A percentile compares a stretch with the other conserved stretches of the same genome.
Evolutionary conservation across 768 basidiomycete genomes (phyloP).

Genomic region (Calocybe cyanea): DNA sequence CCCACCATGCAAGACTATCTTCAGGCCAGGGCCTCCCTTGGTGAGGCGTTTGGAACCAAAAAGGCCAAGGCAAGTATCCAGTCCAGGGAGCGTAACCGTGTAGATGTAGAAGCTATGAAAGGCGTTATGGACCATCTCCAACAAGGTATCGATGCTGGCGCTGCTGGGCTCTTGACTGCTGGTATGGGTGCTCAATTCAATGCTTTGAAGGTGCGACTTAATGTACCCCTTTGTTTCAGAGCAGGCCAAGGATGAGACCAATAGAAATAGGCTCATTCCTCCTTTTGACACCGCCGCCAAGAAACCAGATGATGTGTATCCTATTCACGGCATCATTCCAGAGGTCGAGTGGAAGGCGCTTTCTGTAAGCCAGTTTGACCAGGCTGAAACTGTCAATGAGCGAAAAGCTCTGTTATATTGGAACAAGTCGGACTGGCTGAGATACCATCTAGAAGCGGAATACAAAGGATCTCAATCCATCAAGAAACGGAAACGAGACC

Average conservation of each 20-base stretch:
- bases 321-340: conserved; percentile 72
- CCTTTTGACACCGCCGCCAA: conserved; percentile 62
- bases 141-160: conserved; percentile 75
- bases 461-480: conserved; percentile 37
- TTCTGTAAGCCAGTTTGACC: conserved; percentile 50
- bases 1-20: conserved; percentile 50
- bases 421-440: conserved; percentile 66
- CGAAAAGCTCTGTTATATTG: conserved; percentile 58
- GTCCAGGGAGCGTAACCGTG: conserved; percentile 83
- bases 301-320: conserved; percentile 71
- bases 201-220: conserved; percentile 2
- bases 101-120: conserved; percentile 87
- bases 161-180: conserved; percentile 60
- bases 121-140: conserved; percentile 78
- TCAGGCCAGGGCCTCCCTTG: conserved; percentile 72
- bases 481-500: conserved; percentile 52
- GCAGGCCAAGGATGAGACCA: conserved; percentile 59
- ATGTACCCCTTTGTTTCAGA: conserved; percentile 35
- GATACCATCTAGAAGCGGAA: conserved; percentile 50
- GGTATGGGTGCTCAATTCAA: conserved; percentile 39
- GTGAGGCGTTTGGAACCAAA: conserved; percentile 92
- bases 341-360: conserved; percentile 78
- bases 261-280: conserved; percentile 73
- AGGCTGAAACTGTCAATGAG: conserved; percentile 43
- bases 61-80: conserved; percentile 86